Percentiles rank a stretch among this genome's conserved stretches.
These are phyloP conservation scores for Iberis pinnata DNA, from an alignment of 345 rosid genomes.

Conservation along the genomic window DNA sequence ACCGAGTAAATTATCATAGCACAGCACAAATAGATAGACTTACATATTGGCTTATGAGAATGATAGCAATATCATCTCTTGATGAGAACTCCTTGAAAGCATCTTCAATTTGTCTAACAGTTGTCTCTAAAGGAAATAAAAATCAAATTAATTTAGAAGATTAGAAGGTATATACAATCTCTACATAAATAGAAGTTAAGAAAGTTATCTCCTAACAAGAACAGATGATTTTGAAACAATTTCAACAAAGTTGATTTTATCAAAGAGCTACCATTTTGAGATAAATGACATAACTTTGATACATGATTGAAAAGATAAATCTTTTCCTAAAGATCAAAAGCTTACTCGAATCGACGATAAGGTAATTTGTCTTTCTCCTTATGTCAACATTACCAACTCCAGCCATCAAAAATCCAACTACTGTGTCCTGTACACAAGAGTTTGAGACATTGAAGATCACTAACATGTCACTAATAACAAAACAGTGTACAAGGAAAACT, in stretches of 20 bases:
- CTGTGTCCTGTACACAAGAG: slow-evolving; percentile 54
- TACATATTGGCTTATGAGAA: slow-evolving; percentile 79
- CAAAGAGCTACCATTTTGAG: not conserved
- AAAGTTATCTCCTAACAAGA: slow-evolving; percentile 24
- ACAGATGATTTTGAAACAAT: not conserved
- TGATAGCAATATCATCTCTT: slow-evolving; percentile 68
- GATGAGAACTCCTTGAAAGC: slow-evolving; percentile 76
- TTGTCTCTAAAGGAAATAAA: slow-evolving; percentile 44
- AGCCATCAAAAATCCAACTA: slow-evolving; percentile 88
- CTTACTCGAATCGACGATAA: slow-evolving; percentile 91
- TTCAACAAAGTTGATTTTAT: not conserved
- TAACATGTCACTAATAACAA: not conserved
- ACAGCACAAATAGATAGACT: slow-evolving; percentile 32
- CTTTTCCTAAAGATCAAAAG: slow-evolving; percentile 11
- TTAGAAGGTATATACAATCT: not conserved
- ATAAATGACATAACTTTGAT: not conserved
- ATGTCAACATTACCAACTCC: slow-evolving; percentile 98
- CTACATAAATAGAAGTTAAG: slow-evolving; percentile 9
- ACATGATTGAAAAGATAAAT: not conserved
- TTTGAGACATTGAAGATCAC: not conserved
- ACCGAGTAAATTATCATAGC: slow-evolving; percentile 1
- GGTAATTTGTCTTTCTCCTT: slow-evolving; percentile 88
- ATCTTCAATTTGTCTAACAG: slow-evolving; percentile 74
- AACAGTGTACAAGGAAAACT: too few species aligned
- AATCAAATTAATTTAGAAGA: not conserved